Base-by-base conservation (phyloP, 768 basidiomycete genomes). In the Hericium rajendrae region DNA sequence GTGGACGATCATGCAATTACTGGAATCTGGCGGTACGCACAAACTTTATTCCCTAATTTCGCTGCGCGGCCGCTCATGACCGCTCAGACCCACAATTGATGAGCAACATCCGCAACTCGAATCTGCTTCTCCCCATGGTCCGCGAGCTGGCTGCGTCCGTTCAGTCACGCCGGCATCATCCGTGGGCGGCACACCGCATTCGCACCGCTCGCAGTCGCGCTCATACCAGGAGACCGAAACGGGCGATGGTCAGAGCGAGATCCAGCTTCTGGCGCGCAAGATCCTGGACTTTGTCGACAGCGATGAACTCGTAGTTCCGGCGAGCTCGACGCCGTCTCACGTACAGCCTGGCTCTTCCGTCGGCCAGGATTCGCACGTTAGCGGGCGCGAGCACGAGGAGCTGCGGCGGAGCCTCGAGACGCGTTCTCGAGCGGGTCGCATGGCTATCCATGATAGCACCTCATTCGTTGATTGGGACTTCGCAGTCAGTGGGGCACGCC, bases 1-100 rank as follows among this genome's bases (percentile, higher is more conserved):
- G 48, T 99, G 97, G 97, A 97, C 97, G 0, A 94, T 98, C 63
- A 94, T 97, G 24, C 97, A 99, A 68, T 74, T 99, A 20, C 78
- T 99, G 26, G 97, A 99, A 69, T 95, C 95, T n/a, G 90, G 91
- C 60, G 91, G 88, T 90, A 62, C 46, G 75, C 62, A 1, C 1
- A 32, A 32, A 32, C 18, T 22, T 24, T 32, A 26, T n/a, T 18
- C 12, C 37, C 4, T 50, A 48, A 22, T 52, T 20, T 20, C 28
- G 49, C 49, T 51, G 43, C 15, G n/a, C n/a, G 43, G 43, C 43
- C n/a, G 43, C 43, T 46, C n/a, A 46, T 10, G 49, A 26, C 22
- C 24, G 53, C 13, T 12, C 66, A 91, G 94, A 98, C 70, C 87
- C 89, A 18, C 86, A 91, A 68, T 76, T 98, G 43, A 88, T 88